Base-by-base conservation (phyloP, 2,329 filamentous ascomycete species). In the Aureobasidium namibiae region DNA sequence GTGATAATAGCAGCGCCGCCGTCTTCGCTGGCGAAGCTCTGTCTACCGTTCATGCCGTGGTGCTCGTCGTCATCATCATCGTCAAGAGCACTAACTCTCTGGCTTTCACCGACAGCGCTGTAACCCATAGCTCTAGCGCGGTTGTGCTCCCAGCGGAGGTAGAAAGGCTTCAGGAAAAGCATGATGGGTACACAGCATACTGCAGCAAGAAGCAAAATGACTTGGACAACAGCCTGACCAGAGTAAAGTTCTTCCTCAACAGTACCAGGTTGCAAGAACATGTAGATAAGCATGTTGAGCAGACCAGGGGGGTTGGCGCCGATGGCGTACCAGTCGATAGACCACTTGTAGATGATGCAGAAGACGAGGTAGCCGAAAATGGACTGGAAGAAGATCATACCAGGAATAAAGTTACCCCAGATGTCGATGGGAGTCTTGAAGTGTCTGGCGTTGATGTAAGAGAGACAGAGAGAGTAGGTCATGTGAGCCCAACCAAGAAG, bases 341-440 rank as follows among this genome's bases (percentile, higher is more conserved):
- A 87, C 94, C 95, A 99, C 77, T 99, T 99, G 82, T 95, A 97
- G 67, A 99, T 77, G 69, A 99, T 96, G 68, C 89, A 90, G 69
- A 96, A 79, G 49, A 95, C 89, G 18, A 99, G 83, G 71, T 99
- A 99, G 54, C 94, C 94, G 65, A 99, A 99, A 71, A 99, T 99
- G 64, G 90, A 86, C 78, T 99, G 95, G 84, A 99, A 97, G 79
- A 99, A 99, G 68, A 99, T 91, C 92, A 99, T 96, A 56, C 94
- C 92, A 7, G 94, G 94, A 49, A 99, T 77, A 70, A 99, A 99
- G 76, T 97, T 97, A 65, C 90, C 94, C 85, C 89, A 96, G 67
- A 99, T 92, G 68, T 99, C 95, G 66, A 97, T 90, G 48, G 89
- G 89, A 64, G 87, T 89, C 79, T 92, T 92, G 81, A 97, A 99